Conservation (phyloP, 768 basidiomycete species). For the Myochromella boudieri region DNA sequence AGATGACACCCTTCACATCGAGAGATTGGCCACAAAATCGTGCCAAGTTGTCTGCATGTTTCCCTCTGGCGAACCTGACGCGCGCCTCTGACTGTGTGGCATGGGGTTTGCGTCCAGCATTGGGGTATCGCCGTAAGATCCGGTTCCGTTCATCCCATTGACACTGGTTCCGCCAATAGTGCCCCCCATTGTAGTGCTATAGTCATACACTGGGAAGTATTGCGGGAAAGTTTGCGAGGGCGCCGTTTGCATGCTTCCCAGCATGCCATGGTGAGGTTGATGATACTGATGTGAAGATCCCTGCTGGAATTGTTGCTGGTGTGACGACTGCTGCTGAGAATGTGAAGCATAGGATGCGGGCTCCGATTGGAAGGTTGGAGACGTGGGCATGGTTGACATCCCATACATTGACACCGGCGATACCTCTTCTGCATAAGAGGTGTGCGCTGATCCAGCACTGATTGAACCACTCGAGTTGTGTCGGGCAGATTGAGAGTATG, state of each 20-base stretch:
- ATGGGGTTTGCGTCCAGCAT: conserved; percentile 41
- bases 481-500: conserved; percentile 1
- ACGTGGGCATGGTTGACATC: conserved; percentile 37
- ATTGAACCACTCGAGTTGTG: conserved; percentile 14
- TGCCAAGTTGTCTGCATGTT: conserved; percentile 67
- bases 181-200: conserved; percentile 39
- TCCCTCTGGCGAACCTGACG: conserved; percentile 58
- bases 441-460: conserved; percentile 10
- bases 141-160: conserved; percentile 10
- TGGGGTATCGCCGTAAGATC: conserved; percentile 25
- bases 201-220: conserved; percentile 79
- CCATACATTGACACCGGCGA: conserved; percentile 49
- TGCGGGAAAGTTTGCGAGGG: conserved; percentile 46
- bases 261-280: conserved; percentile 18
- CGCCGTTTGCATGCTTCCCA: conserved; percentile 11
- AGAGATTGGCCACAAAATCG: conserved; percentile 54
- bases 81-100: conserved; percentile 33
- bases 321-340: conserved; percentile 22
- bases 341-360: conserved; percentile 32
- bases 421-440: conserved; percentile 26
- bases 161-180: conserved; percentile 3
- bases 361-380: conserved; percentile 34
- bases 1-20: conserved; percentile 30
- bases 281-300: conserved; percentile 14
- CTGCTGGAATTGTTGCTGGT: conserved; percentile 12